Evolutionary conservation across 2,329 filamentous ascomycete species (phyloP), one percentile per base, ranked within the genome.

Genomic region (Aureobasidium vineae): DNA sequence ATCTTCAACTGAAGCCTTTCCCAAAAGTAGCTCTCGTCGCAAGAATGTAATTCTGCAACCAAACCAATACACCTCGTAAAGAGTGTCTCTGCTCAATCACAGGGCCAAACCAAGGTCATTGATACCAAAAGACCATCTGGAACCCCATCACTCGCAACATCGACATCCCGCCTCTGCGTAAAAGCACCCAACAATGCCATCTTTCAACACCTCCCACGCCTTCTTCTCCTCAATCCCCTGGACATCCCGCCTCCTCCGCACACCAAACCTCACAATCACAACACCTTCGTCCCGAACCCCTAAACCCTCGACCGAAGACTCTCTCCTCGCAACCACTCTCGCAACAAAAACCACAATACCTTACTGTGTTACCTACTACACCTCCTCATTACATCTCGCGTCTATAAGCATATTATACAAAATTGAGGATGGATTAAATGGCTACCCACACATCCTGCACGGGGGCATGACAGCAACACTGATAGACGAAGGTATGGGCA

Each of bases 401-500:
- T 77, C 65, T 70, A 69, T 80, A n/a, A 71, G 69, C 38, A 76
- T 75, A 1, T 72, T 82, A 8, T 70, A 80, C 59, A 75, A 77
- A n/a, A 33, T 88, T 1, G 85, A 83, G 1, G 71, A 77, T 13
- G 82, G 80, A 21, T 70, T 88, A 65, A 84, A 85, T 69, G 86
- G 86, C 2, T 82, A 83, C 70, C 75, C 82, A 1, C 74, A 78
- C 3, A 77, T 85, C 7, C 76, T 79, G 11, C 86, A 89, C 72
- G 86, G 86, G 23, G 86, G 86, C 1, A 80, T 88, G 36, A 79
- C 85, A 7, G 80, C 81, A 10, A 80, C 83, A 0, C 72, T 88
- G n/a, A 73, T 89, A 26, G 86, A 89, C 71, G 86, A 89, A 72
- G 75, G 78, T 6, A 82, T 84, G 72, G 84, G 85, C 0, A 76